Evolutionary conservation across 2,329 filamentous ascomycete species (phyloP), one percentile per base, ranked within the genome.

Genomic region (Paraphoma sp.): DNA sequence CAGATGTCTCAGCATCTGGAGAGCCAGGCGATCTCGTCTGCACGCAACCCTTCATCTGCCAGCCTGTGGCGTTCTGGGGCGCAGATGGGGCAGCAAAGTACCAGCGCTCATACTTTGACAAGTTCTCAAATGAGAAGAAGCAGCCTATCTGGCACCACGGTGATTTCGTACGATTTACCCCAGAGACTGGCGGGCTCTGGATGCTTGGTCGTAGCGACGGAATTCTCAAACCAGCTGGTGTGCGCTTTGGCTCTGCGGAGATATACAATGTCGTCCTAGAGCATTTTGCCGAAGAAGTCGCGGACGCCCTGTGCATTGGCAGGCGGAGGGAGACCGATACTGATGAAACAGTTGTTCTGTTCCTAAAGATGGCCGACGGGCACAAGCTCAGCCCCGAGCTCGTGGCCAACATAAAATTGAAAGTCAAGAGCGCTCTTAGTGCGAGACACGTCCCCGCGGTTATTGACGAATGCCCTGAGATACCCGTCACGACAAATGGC

Each of bases 181-280:
- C 87, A 0, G 70, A 79, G 14, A 95, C 91, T 0, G 88, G 91
- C 11, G 92, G 93, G 0, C 79, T 98, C 9, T 83, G 92, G 63
- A 98, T 98, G 94, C 84, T 98, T 0, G 94, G 95, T 2, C 86
- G 94, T 28, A 95, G 90, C 49, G 94, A 99, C 68, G 95, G 95
- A 4, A 91, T 98, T 6, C 80, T 99, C 12, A 99, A 99, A 74
- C 95, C 95, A 0, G 87, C 89, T 0, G 95, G 95, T 2, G 92
- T 99, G 16, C 84, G 94, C 0, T 98, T 99, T 71, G 94, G 94
- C 4, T 93, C 89, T 31, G 93, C 94, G 0, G 95, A 99, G 80
- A 97, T 99, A 17, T 98, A 98, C 78, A 97, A 97, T 73, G 83
- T 97, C n/a, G 80, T 98, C 29, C 86, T 95, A 1, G 87, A 91